phyloP scores from a whole-genome alignment of 1,284 basidiomycete species.

The Trametes versicolor region DNA sequence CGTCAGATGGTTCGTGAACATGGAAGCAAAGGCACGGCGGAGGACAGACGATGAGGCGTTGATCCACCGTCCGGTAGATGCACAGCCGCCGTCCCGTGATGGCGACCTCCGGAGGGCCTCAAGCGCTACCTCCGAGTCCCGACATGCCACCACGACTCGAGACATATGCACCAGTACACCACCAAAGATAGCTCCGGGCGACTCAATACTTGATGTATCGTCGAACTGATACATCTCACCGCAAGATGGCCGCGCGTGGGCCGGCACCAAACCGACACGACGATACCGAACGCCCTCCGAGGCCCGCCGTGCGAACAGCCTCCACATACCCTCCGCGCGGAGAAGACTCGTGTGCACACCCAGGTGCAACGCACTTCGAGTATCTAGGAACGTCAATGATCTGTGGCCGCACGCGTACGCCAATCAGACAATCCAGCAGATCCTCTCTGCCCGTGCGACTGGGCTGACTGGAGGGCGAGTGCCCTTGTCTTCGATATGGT shows the following conservation, averaged over 20 bases:
- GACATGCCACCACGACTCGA: no score
- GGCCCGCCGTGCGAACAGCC: neutral
- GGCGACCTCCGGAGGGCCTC: no score
- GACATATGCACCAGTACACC: neutral
- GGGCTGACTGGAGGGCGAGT: neutral
- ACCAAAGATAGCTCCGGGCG: neutral
- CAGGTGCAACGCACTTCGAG: neutral
- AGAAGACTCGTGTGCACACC: neutral
- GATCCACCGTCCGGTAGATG: no score
- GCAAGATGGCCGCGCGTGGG: neutral
- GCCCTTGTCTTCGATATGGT: neutral
- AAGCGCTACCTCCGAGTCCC: no score
- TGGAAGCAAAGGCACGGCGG: neutral
- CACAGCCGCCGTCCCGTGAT: no score
- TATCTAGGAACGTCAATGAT: slow-evolving; percentile 4
- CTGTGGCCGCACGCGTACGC: neutral
- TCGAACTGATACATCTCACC: neutral
- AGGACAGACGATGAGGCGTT: no score
- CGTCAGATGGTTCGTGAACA: neutral
- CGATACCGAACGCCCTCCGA: neutral
- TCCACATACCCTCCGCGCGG: neutral
- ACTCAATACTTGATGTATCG: neutral
- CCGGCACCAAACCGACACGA: neutral
- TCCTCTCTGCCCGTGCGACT: neutral
- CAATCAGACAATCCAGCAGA: slow-evolving; percentile 11